phyloP scores from a whole-genome alignment of 2,329 filamentous ascomycete genomes.

The Monosporascus sp. region DNA sequence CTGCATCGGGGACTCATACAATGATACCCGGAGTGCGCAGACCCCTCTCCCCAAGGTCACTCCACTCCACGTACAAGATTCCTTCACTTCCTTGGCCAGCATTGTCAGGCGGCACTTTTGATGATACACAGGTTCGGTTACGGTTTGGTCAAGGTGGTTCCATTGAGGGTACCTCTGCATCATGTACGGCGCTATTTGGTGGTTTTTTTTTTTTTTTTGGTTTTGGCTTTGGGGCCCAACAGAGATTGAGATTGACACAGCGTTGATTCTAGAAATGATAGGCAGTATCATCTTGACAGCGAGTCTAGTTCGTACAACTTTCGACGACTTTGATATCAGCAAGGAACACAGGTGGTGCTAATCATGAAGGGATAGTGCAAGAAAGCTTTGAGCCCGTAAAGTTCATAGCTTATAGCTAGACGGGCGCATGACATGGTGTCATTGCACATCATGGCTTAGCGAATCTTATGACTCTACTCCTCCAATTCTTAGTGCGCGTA shows the following conservation, averaged over 20 bases:
- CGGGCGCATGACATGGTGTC: background rate
- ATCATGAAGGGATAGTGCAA: background rate
- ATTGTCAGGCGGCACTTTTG: constrained; percentile 8
- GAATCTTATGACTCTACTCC: background rate
- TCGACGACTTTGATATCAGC: background rate
- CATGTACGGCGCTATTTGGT: constrained; percentile 21
- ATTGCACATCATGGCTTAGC: background rate
- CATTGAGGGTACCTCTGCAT: constrained; percentile 24
- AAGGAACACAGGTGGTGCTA: too few relatives aligned
- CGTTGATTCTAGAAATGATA: background rate
- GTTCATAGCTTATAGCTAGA: background rate
- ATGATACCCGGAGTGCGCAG: constrained; percentile 31
- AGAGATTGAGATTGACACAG: constrained; percentile 14
- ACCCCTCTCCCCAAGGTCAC: constrained; percentile 18
- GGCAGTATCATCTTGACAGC: background rate
- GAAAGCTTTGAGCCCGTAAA: background rate
- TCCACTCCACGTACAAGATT: constrained; percentile 25
- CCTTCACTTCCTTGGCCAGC: constrained; percentile 11
- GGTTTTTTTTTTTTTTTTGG: background rate
- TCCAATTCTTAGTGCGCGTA: too few relatives aligned
- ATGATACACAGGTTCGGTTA: constrained; percentile 9
- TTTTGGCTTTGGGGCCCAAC: constrained; percentile 5
- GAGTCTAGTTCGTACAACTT: background rate
- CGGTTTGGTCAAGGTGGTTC: constrained; percentile 11
- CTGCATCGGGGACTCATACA: constrained; percentile 25